Evolutionary conservation across 768 basidiomycete species (phyloP).

Genomic region (Clathrus columnatus): DNA sequence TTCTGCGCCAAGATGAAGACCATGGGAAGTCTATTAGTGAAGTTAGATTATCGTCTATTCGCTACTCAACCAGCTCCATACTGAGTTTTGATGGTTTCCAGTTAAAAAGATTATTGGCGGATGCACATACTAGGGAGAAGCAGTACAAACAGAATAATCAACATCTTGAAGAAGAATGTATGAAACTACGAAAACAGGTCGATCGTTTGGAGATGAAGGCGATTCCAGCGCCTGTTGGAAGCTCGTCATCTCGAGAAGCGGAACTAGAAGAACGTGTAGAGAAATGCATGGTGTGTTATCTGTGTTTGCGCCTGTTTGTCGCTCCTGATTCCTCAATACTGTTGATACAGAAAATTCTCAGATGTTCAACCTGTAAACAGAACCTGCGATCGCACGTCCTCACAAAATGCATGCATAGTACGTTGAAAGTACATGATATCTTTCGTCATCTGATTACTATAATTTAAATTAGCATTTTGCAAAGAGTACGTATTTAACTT

Average conservation of each 20-base stretch:
- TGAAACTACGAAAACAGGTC: slow-evolving; percentile 39
- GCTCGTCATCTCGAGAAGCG: slow-evolving; percentile 23
- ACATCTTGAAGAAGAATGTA: slow-evolving; percentile 38
- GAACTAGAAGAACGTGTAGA: slow-evolving; percentile 42
- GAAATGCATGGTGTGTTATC: slow-evolving; percentile 47
- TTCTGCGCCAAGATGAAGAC: not conserved
- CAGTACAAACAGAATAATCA: slow-evolving; percentile 8
- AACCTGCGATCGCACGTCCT: slow-evolving; percentile 73
- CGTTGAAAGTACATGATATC: slow-evolving; percentile 24
- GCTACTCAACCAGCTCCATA: not conserved
- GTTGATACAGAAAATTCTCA: slow-evolving; percentile 69
- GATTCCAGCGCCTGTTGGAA: slow-evolving; percentile 29
- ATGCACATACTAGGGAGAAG: slow-evolving; percentile 13
- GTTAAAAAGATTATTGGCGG: slow-evolving; percentile 15
- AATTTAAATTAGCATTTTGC: slow-evolving; percentile 58
- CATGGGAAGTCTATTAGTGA: slow-evolving; percentile 1
- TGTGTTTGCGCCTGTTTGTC: not conserved
- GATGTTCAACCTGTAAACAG: slow-evolving; percentile 81
- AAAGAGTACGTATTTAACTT: slow-evolving; percentile 28
- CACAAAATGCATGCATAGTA: slow-evolving; percentile 89
- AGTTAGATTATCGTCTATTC: not conserved
- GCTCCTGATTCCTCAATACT: not conserved
- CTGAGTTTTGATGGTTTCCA: slow-evolving; percentile 15
- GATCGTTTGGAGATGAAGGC: slow-evolving; percentile 41
- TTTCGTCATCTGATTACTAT: slow-evolving; percentile 2